Base-by-base conservation (phyloP, 179 eudicot species). In the Silene noctiflora region DNA sequence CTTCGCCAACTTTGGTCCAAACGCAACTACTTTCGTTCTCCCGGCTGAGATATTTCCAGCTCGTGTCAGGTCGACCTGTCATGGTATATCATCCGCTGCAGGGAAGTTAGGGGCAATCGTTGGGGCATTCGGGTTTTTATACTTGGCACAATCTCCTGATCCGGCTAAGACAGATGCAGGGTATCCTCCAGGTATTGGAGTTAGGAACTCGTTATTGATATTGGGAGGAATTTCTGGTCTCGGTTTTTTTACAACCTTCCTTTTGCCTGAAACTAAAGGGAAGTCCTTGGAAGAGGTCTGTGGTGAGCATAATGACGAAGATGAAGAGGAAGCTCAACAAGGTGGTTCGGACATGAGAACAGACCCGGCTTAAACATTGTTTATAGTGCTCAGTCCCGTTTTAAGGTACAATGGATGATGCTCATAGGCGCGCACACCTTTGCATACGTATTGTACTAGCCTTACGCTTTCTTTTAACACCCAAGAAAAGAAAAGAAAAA, bases 11-110 rank as follows among this genome's bases (percentile, higher is more conserved):
- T 84, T 84, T 22, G 87, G 87, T 8, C 87, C 87, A 0, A 84
- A 84, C 12, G 76, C 87, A 1, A 84, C 87, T 1, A 84, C 87
- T 0, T 84, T 84, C 10, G 76, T 84, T 3, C 76, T 84, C 2
- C 87, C 87, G 2, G 84, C 87, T 1, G 87, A 84, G 67, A 76
- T 84, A 3, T 84, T 84, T 59, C 87, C 87, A 1, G 87, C 87
- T 11, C 71, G 87, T 42, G n/a, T 84, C 14, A 81, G 87, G 73
- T 84, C 87, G 7, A 84, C 82, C 1, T 84, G 86, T 35, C 86
- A 84, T 12, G 86, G 86, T 0, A 78, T 84, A 67, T 84, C 84
- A 0, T 77, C 87, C 0, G 87, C 87, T 2, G 78, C 87, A 8
- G 87, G 87, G n/a, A 84, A 81, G 72, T 80, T 84, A 0, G 84